Base-by-base conservation (phyloP, 164 flowering plant genomes). In the Nymphaea thermarum region DNA sequence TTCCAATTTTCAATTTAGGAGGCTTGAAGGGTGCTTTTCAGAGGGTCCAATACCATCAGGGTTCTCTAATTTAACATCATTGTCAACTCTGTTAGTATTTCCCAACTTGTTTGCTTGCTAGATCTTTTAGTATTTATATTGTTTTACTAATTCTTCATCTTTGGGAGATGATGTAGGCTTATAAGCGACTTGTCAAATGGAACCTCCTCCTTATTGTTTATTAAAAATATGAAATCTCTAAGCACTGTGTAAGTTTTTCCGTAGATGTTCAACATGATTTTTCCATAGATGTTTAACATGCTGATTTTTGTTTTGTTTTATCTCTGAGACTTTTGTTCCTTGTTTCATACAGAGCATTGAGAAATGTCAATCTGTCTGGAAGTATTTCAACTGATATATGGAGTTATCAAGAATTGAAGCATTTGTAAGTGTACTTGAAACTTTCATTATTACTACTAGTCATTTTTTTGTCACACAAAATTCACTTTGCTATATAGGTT, bases 11-110 rank as follows among this genome's bases (percentile, higher is more conserved):
- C 45, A 4, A 76, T n/a, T 65, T 62, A 86, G 97, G 86, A 81
- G 87, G 73, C 66, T 89, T 64, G 82, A 89, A 70, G 98, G 98
- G 62, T 89, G 85, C 73, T 72, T 88, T 73, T 87, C 89, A 60
- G 71, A 75, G 66, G 98, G 98, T 71, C 77, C 92, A 64, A 85
- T 89, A 78, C 96, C 98, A 61, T 68, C 83, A 15, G 44, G 82
- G 3, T 82, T 87, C 67, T 74, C 90, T 59, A 83, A 78, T n/a
- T 76, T 91, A 65, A 84, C 82, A 15, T 68, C 80, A 60, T 65
- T 91, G 77, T 75, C 71, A 59, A 87, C 86, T 61, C 65, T 88
- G 97, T 88, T 66, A 83, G 97, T 79, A 4, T 69, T 66, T 44
- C 6, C 8, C 57, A n/a, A 15, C 63, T 57, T 3, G 42, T 7